These are phyloP conservation scores for Trichoderma atroviride DNA, from an alignment of 2,329 filamentous ascomycete species.

Conservation along the genomic window DNA sequence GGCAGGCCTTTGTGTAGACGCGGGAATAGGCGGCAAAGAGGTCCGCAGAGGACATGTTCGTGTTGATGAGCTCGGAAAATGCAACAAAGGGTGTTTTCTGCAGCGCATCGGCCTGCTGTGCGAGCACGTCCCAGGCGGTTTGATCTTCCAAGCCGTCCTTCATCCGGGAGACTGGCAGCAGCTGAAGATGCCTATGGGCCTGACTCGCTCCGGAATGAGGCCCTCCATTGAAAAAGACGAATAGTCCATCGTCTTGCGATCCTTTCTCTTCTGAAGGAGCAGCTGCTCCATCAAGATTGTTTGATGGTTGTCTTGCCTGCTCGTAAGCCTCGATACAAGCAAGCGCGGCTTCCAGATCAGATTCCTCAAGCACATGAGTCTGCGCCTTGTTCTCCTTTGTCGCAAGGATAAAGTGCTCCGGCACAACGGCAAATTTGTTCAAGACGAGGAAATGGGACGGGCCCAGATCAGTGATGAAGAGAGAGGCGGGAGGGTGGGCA, in stretches of 20 bases:
- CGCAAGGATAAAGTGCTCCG: constrained; percentile 71
- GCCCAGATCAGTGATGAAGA: constrained; percentile 56
- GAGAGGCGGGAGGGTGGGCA: constrained; percentile 57
- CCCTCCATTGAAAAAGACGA: constrained; percentile 72
- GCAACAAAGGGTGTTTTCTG: constrained; percentile 45
- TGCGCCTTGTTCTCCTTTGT: constrained; percentile 67
- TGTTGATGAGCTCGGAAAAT: constrained; percentile 46
- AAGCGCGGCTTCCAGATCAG: constrained; percentile 63
- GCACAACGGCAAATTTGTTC: constrained; percentile 75
- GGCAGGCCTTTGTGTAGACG: constrained; percentile 51
- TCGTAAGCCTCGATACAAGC: constrained; percentile 63
- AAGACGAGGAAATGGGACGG: constrained; percentile 66
- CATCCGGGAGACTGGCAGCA: constrained; percentile 69
- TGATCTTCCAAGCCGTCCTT: constrained; percentile 49
- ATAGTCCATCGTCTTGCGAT: constrained; percentile 47
- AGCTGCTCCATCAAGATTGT: neutral
- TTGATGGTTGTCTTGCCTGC: constrained; percentile 7
- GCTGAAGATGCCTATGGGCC: constrained; percentile 71
- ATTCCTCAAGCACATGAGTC: constrained; percentile 61
- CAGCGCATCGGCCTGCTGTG: constrained; percentile 37
- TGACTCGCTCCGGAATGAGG: constrained; percentile 70
- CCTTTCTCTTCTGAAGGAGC: neutral
- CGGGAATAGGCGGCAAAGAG: constrained; percentile 49
- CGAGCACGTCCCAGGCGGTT: constrained; percentile 53
- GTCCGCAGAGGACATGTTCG: constrained; percentile 40